Conservation (phyloP, 345 rosid genomes). For the Hibiscus mutabilis region DNA sequence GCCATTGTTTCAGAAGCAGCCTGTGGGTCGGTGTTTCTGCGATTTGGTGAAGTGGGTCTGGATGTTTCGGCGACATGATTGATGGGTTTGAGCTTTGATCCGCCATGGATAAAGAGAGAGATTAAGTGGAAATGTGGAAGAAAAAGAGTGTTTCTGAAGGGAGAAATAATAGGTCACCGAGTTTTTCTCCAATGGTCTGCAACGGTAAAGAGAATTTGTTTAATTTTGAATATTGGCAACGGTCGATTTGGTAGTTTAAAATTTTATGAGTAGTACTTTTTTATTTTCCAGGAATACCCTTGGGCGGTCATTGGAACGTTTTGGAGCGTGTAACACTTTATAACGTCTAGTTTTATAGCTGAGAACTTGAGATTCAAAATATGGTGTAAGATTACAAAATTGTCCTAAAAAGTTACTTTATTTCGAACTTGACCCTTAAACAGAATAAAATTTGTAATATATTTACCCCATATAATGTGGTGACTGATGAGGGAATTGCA, state of each 20-base stretch:
- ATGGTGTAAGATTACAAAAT: no score
- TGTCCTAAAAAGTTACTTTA: no score
- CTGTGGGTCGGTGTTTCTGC: constrained; percentile 88
- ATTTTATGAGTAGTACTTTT: no score
- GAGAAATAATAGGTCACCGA: constrained; percentile 1
- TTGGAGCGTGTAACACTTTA: background rate
- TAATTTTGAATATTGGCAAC: constrained; percentile 8
- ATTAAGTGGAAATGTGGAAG: background rate
- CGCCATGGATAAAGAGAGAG: constrained; percentile 28
- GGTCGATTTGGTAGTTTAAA: constrained; percentile 17
- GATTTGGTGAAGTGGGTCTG: constrained; percentile 84
- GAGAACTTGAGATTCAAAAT: no score
- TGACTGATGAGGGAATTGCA: no score
- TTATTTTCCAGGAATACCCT: background rate
- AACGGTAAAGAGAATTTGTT: constrained; percentile 8
- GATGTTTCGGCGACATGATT: constrained; percentile 45
- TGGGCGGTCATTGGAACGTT: background rate
- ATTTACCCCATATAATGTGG: no score
- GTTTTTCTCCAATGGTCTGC: background rate
- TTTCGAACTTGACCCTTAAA: no score
- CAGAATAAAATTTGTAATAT: background rate
- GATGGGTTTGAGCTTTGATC: constrained; percentile 42
- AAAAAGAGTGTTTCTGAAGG: background rate
- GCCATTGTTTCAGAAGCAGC: constrained; percentile 92
- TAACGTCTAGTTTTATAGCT: background rate